Evolutionary conservation across 1,139 yeast species (phyloP), one percentile per base, ranked within the genome.

Genomic region (Geotrichum klebahnii): DNA sequence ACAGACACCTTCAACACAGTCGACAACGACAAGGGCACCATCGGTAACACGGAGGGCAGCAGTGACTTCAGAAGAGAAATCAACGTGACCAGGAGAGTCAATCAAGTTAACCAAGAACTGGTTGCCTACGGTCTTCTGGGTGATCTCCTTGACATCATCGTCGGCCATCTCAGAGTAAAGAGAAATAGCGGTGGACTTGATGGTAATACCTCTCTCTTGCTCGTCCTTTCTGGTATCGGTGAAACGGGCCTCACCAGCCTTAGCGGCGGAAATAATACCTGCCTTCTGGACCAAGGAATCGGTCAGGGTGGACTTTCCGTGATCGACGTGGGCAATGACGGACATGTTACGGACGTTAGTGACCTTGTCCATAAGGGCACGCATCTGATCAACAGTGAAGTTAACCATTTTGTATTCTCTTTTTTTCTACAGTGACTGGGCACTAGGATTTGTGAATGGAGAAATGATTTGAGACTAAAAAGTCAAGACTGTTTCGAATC

Each of bases 81-180:
- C 98, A 82, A 92, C 97, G 97, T 92, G 98, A 85, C 98, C 98
- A 77, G 98, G 98, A 66, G 98, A 92, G 77, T 92, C 98, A 69
- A 92, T 92, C 83, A 92, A 82, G 87, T 92, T 92, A 67, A 92
- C 81, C 79, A 92, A 85, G 83, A 90, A 92, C 73, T 85, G 81
- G 83, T 79, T 86, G 76, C 97, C 97, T 28, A 72, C 84, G 62
- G 96, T 84, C 81, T 90, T 89, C 80, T 92, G 97, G 75, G 81
- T 78, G 78, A 92, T 90, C 72, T 90, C 97, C 80, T 87, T 87
- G 66, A 80, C 84, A 71, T 90, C 97, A 46, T 89, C 97, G 52
- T 89, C 97, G 55, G 71, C 67, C 86, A 89, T 81, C 72, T 86
- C 82, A 67, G 97, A 82, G 80, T 77, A 92, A 73, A 92, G 84